Percentiles rank a stretch among this genome's conserved stretches.
phyloP scores from a whole-genome alignment of 441 rosid genomes.

The Corymbia calophylla region DNA sequence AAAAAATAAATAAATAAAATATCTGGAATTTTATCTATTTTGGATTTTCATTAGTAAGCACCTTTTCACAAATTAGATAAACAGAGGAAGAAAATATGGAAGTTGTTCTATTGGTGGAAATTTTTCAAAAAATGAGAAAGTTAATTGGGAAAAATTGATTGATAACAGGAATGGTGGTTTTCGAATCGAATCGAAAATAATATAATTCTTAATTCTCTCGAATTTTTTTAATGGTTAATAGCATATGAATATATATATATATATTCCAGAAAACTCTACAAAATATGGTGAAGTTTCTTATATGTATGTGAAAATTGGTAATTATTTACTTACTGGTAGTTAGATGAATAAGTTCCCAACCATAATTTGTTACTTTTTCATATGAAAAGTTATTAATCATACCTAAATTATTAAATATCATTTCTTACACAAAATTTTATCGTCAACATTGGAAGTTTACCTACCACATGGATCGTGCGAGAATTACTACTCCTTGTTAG shows the following conservation, averaged over 20 bases:
- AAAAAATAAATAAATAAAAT: neutral
- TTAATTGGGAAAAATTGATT: neutral
- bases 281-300: neutral
- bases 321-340: neutral
- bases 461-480: neutral
- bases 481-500: neutral
- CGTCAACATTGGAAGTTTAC: neutral
- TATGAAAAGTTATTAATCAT: no score
- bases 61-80: neutral
- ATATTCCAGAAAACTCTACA: fast-evolving
- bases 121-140: neutral
- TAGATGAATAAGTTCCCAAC: neutral
- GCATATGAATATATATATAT: neutral
- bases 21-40: neutral
- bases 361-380: no score
- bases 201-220: no score
- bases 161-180: no score
- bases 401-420: no score
- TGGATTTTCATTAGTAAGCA: neutral
- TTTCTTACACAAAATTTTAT: neutral
- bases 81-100: neutral
- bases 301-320: neutral
- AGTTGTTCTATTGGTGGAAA: neutral
- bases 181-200: no score
- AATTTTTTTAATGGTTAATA: no score